Conservation (phyloP, 805 yeast species). For the Metahyphopichia silvanorum region DNA sequence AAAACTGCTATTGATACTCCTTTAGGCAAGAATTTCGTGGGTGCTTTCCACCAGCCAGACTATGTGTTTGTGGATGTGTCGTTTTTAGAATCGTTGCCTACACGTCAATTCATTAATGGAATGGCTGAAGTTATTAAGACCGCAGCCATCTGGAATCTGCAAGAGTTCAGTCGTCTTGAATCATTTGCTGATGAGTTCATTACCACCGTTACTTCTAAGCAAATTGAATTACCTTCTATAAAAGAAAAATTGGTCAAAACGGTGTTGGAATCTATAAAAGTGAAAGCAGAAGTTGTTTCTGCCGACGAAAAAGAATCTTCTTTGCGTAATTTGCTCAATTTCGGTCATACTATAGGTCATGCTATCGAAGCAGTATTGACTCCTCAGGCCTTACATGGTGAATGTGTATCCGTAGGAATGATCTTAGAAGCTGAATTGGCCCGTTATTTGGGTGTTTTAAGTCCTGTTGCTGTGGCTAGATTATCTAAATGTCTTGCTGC, state of each 20-base stretch:
- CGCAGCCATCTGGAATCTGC: conserved; percentile 96
- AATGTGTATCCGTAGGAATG: conserved; percentile 98
- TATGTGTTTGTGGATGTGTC: conserved; percentile 84
- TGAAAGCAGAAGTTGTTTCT: conserved; percentile 92
- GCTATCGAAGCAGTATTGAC: conserved; percentile 97
- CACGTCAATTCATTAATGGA: conserved; percentile 93
- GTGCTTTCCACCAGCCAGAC: conserved; percentile 96
- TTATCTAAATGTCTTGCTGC: conserved; percentile 77
- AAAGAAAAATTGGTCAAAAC: conserved; percentile 71
- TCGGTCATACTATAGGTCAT: conserved; percentile 97
- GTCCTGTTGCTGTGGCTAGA: conserved; percentile 93
- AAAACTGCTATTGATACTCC: conserved; percentile 98
- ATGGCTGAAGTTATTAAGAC: conserved; percentile 98
- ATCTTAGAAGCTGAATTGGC: conserved; percentile 92
- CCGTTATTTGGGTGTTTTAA: conserved; percentile 82
- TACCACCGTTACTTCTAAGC: conserved; percentile 48
- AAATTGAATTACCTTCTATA: conserved; percentile 59
- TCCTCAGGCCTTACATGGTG: conserved; percentile 96
- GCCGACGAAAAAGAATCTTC: conserved; percentile 95
- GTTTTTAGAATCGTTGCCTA: conserved; percentile 84
- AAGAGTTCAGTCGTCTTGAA: conserved; percentile 83
- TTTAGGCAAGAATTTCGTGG: conserved; percentile 89
- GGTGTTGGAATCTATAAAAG: conserved; percentile 81
- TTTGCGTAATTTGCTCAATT: conserved; percentile 84
- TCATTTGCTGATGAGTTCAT: conserved; percentile 67